These are phyloP conservation scores for Myxozyma mucilagina DNA, from an alignment of 805 yeast species.

Conservation along the genomic window DNA sequence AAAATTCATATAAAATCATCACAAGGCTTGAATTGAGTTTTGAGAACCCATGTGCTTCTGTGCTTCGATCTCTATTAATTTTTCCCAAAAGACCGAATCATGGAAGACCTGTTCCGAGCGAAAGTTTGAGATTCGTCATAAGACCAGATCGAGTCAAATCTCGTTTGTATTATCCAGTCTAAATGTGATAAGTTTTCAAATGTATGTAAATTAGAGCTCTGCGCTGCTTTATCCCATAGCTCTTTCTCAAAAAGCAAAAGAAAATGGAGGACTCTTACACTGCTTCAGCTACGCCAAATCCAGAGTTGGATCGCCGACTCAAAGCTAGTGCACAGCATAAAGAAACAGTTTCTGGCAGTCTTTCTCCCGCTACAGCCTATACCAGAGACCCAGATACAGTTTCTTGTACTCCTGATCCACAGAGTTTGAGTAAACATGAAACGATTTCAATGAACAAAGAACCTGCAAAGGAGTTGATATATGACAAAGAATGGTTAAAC, in stretches of 20 bases:
- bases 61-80: too few species aligned
- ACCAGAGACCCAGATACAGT: neutral
- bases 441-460: neutral
- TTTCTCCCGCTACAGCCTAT: neutral
- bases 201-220: too few species aligned
- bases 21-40: too few species aligned
- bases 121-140: too few species aligned
- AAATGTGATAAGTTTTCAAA: too few species aligned
- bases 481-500: neutral
- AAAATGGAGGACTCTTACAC: conserved; percentile 3
- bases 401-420: conserved; percentile 1
- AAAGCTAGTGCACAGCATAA: conserved; percentile 2
- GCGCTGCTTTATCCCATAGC: too few species aligned
- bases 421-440: neutral
- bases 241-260: neutral
- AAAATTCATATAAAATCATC: too few species aligned
- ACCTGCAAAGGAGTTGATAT: neutral
- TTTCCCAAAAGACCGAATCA: too few species aligned
- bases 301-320: conserved; percentile 1
- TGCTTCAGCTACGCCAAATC: conserved; percentile 14
- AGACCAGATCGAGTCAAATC: too few species aligned
- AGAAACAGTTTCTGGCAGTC: neutral
- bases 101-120: too few species aligned
- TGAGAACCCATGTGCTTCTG: too few species aligned
- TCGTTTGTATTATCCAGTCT: too few species aligned